A percentile compares a stretch with the other conserved stretches of the same genome.
Conservation (phyloP, 768 basidiomycete genomes). For the Gymnopilus junonius region DNA sequence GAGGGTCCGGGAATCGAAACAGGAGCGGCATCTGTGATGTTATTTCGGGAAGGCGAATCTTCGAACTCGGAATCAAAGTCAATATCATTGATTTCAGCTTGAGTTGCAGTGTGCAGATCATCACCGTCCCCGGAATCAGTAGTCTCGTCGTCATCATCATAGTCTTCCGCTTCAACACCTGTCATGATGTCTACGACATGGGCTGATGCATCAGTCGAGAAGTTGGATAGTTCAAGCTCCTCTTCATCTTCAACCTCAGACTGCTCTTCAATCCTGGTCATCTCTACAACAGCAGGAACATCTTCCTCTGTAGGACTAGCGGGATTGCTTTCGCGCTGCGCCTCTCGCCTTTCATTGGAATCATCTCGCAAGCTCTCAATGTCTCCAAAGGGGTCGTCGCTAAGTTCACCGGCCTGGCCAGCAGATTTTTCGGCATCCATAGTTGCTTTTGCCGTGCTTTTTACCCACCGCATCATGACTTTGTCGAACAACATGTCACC, state of each 20-base stretch:
- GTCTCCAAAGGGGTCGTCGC: slow-evolving; percentile 91
- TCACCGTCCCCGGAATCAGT: slow-evolving; percentile 57
- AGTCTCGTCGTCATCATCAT: slow-evolving; percentile 44
- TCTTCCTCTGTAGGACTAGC: slow-evolving; percentile 1
- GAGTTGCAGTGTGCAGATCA: slow-evolving; percentile 36
- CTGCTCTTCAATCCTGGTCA: slow-evolving; percentile 54
- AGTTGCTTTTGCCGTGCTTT: slow-evolving; percentile 47
- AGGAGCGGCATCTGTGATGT: slow-evolving; percentile 6
- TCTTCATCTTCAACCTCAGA: slow-evolving; percentile 64
- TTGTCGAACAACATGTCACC: slow-evolving; percentile 91
- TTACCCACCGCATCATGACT: slow-evolving; percentile 85
- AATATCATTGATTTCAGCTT: slow-evolving; percentile 34
- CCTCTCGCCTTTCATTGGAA: slow-evolving; percentile 39
- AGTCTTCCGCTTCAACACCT: slow-evolving; percentile 44
- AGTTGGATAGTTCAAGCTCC: slow-evolving; percentile 70
- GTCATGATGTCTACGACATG: slow-evolving; percentile 58
- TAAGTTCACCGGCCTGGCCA: slow-evolving; percentile 48
- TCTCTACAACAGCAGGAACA: slow-evolving; percentile 31
- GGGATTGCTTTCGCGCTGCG: slow-evolving; percentile 16
- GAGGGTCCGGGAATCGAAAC: slow-evolving; percentile 4
- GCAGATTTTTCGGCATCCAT: slow-evolving; percentile 31
- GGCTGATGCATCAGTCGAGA: slow-evolving; percentile 70
- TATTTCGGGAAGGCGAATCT: slow-evolving; percentile 28
- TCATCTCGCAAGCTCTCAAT: slow-evolving; percentile 86
- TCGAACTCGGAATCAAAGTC: slow-evolving; percentile 47